These are phyloP conservation scores for Penicillium coffeae DNA, from an alignment of 495 filamentous ascomycete species.

Conservation along the genomic window DNA sequence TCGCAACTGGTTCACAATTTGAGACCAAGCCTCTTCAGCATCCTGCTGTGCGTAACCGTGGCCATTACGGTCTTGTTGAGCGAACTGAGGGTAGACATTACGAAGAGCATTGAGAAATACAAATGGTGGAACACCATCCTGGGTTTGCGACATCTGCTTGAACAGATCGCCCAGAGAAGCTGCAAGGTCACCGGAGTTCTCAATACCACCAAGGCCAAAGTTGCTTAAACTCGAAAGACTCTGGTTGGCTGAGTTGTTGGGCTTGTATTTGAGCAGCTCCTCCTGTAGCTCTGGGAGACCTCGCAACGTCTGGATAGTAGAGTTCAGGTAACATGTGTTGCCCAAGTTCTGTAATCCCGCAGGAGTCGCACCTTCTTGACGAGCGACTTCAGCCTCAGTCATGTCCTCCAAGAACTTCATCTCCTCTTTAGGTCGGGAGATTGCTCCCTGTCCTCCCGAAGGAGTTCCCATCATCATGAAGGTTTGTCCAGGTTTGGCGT, in stretches of 20 bases:
- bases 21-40: constrained; percentile 97
- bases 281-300: constrained; percentile 88
- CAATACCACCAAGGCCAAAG: constrained; percentile 58
- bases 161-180: constrained; percentile 80
- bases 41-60: constrained; percentile 92
- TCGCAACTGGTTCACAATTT: constrained; percentile 83
- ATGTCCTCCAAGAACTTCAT: constrained; percentile 94
- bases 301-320: constrained; percentile 84
- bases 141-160: constrained; percentile 89
- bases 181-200: constrained; percentile 68
- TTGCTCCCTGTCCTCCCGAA: constrained; percentile 53
- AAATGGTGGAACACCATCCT: constrained; percentile 80
- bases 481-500: constrained; percentile 76
- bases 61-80: constrained; percentile 74
- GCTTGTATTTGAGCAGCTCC: constrained; percentile 66
- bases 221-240: constrained; percentile 48
- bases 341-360: constrained; percentile 90
- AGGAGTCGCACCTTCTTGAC: constrained; percentile 75
- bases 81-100: constrained; percentile 86
- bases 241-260: constrained; percentile 31
- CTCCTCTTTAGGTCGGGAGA: constrained; percentile 74
- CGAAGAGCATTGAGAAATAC: constrained; percentile 82
- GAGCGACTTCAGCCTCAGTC: constrained; percentile 90
- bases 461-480: constrained; percentile 99
- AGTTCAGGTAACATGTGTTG: constrained; percentile 98